Evolutionary conservation across 2,329 filamentous ascomycete species (phyloP).

Genomic region (Calonectria leucothoes): DNA sequence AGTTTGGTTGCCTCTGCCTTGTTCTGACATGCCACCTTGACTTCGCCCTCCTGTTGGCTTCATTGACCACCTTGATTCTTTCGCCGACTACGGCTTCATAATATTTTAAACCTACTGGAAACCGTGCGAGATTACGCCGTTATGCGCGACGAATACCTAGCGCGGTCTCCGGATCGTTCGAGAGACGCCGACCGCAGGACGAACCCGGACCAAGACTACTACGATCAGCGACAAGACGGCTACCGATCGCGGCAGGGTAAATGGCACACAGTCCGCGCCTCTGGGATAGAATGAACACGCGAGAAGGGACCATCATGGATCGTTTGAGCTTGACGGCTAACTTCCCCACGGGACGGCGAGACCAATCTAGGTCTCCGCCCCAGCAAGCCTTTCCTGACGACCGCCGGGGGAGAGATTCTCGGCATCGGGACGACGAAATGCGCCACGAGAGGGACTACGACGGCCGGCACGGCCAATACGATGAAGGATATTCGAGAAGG

Average conservation of each 20-base stretch:
- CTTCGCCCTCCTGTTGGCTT: not conserved
- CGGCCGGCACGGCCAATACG: conserved; percentile 42
- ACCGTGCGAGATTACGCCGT: conserved; percentile 39
- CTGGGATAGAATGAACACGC: conserved; percentile 36
- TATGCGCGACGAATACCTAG: conserved; percentile 59
- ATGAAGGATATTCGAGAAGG: conserved; percentile 40
- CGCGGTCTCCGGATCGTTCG: conserved; percentile 46
- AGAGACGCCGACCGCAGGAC: conserved; percentile 41
- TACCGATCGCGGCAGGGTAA: conserved; percentile 64
- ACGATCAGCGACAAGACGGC: conserved; percentile 50
- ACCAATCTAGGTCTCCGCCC: conserved; percentile 57
- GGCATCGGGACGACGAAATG: conserved; percentile 40
- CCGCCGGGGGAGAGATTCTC: conserved; percentile 43
- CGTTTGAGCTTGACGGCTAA: conserved; percentile 55
- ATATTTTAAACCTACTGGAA: not conserved
- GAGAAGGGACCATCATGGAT: conserved; percentile 43
- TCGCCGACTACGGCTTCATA: not conserved
- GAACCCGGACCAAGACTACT: conserved; percentile 35
- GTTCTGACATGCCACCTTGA: conserved; percentile 2
- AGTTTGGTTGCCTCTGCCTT: conserved; percentile 1
- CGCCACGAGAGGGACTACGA: conserved; percentile 38
- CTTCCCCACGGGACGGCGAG: conserved; percentile 57
- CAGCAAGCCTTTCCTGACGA: conserved; percentile 53
- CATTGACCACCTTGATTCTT: not conserved
- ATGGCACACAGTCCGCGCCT: conserved; percentile 50